These are phyloP conservation scores for Mikania micrantha DNA, from an alignment of 129 eudicot species.

Conservation along the genomic window DNA sequence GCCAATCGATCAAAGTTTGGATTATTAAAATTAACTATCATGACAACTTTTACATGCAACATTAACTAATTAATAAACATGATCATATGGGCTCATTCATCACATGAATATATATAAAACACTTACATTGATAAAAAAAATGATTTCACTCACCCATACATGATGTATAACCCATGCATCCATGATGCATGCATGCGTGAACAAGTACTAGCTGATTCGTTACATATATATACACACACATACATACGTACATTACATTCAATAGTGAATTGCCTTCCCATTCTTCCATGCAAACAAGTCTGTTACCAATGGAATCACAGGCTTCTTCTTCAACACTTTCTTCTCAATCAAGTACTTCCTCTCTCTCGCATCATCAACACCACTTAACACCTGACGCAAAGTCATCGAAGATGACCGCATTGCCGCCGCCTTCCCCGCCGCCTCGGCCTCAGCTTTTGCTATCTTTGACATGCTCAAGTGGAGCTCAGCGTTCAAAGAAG, in stretches of 20 bases:
- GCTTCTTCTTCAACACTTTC: conserved; percentile 54
- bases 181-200: conserved; percentile 16
- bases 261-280: conserved; percentile 19
- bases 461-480: conserved; percentile 83
- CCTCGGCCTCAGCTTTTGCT: conserved; percentile 62
- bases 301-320: conserved; percentile 71
- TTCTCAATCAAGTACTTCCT: conserved; percentile 25
- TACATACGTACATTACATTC: conserved; percentile 31
- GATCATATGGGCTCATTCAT: not conserved
- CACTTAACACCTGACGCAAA: conserved; percentile 46
- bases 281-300: conserved; percentile 64
- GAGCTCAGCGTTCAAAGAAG: conserved; percentile 80
- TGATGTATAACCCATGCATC: not conserved
- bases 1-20: too few species aligned
- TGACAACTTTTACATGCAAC: too few species aligned
- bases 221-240: conserved; percentile 21
- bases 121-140: conserved; percentile 6
- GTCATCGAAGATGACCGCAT: conserved; percentile 21
- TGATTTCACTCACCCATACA: not conserved
- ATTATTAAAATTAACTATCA: too few species aligned
- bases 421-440: conserved; percentile 32
- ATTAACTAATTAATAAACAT: too few species aligned
- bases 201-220: not conserved
- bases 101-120: not conserved
- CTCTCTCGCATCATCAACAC: conserved; percentile 15